Evolutionary conservation across 768 basidiomycete species (phyloP).

Genomic region (Mycena capillaripes): DNA sequence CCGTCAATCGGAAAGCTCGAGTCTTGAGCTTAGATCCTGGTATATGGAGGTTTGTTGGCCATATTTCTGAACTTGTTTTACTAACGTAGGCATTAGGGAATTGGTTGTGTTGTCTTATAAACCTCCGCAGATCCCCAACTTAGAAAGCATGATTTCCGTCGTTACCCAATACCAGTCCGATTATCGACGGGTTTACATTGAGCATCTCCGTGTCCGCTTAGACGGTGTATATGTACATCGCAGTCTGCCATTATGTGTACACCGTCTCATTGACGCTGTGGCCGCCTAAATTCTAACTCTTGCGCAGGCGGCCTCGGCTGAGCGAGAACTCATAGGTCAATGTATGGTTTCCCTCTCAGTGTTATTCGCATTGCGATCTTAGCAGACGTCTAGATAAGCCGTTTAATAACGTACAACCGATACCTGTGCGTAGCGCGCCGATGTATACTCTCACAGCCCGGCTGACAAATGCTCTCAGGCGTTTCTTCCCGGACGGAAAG

Average conservation of each 20-base stretch:
- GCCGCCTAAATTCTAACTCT: slow-evolving; percentile 25
- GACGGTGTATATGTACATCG: slow-evolving; percentile 95
- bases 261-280: slow-evolving; percentile 40
- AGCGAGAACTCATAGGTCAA: slow-evolving; percentile 92
- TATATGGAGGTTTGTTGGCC: slow-evolving; percentile 78
- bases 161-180: slow-evolving; percentile 68
- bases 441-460: not conserved
- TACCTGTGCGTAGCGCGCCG: slow-evolving; percentile 72
- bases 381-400: slow-evolving; percentile 68
- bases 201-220: slow-evolving; percentile 86
- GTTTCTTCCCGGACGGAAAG: slow-evolving; percentile 89
- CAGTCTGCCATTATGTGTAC: slow-evolving; percentile 90
- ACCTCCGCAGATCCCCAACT: slow-evolving; percentile 78
- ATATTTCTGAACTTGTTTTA: not conserved
- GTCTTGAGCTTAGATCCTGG: slow-evolving; percentile 76
- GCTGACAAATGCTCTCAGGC: slow-evolving; percentile 57
- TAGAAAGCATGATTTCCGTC: slow-evolving; percentile 63
- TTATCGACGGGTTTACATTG: slow-evolving; percentile 84
- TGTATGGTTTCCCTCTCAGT: slow-evolving; percentile 57
- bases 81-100: slow-evolving; percentile 57
- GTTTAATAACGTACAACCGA: slow-evolving; percentile 93
- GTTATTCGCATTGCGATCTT: slow-evolving; percentile 27
- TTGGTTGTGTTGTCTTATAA: slow-evolving; percentile 77
- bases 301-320: slow-evolving; percentile 74
- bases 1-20: slow-evolving; percentile 80